phyloP scores from a whole-genome alignment of 306 rosid genomes.

The Cicer bijugum region DNA sequence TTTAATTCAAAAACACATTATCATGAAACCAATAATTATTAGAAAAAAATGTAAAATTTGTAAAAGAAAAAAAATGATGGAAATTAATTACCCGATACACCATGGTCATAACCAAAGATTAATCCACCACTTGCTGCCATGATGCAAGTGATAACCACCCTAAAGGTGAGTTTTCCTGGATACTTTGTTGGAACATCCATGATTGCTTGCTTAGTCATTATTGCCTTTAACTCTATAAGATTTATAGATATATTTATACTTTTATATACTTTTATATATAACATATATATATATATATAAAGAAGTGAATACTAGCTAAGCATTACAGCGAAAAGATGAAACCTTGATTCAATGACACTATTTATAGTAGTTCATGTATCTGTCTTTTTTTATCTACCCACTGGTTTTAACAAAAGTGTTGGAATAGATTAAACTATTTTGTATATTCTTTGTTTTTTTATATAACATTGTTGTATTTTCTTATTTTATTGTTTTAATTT shows the following conservation, averaged over 20 bases:
- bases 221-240: neutral
- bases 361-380: slow-evolving; percentile 1
- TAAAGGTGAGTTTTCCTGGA: slow-evolving; percentile 59
- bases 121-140: slow-evolving; percentile 75
- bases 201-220: neutral
- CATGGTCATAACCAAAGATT: slow-evolving; percentile 86
- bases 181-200: slow-evolving; percentile 45
- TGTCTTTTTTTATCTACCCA: slow-evolving; percentile 31
- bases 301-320: neutral
- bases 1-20: neutral
- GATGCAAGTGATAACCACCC: slow-evolving; percentile 60
- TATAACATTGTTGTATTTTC: no score
- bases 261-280: neutral
- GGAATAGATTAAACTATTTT: neutral
- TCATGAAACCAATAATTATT: neutral
- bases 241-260: neutral
- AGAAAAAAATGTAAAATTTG: neutral
- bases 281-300: neutral
- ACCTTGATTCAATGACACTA: neutral
- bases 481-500: no score
- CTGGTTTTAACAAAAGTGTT: neutral
- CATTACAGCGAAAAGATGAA: neutral
- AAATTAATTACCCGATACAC: slow-evolving; percentile 70
- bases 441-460: no score
- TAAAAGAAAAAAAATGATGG: neutral